phyloP scores from a whole-genome alignment of 306 rosid genomes.

The Ormosia semicastrata region DNA sequence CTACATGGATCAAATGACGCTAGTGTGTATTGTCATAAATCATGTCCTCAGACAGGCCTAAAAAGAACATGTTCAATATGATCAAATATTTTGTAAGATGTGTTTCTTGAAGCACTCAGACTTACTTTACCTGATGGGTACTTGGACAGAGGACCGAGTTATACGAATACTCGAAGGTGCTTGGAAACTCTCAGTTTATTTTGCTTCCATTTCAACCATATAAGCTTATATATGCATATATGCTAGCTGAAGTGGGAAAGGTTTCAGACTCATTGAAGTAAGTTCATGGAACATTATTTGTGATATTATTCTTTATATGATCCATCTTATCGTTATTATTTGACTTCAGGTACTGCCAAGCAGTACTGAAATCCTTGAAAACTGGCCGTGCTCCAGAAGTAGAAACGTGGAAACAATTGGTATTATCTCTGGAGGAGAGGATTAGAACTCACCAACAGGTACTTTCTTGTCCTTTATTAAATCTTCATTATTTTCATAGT shows the following conservation, averaged over 20 bases:
- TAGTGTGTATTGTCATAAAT: too few species aligned
- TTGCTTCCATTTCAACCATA: constrained; percentile 87
- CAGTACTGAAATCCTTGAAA: constrained; percentile 72
- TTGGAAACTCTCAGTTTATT: constrained; percentile 91
- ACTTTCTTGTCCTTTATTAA: background rate
- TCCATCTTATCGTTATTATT: constrained; percentile 20
- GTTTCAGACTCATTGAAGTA: constrained; percentile 90
- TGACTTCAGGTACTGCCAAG: constrained; percentile 79
- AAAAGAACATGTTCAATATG: background rate
- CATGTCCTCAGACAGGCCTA: background rate
- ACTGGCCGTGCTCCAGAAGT: constrained; percentile 86
- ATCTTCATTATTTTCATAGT: constrained; percentile 1
- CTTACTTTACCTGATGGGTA: constrained; percentile 29
- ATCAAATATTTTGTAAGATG: background rate
- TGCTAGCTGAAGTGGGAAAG: constrained; percentile 95
- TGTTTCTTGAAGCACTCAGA: background rate
- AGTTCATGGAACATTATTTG: constrained; percentile 36
- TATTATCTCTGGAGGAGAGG: constrained; percentile 87
- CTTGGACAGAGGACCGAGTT: constrained; percentile 85
- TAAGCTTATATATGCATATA: constrained; percentile 87
- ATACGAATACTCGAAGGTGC: constrained; percentile 88
- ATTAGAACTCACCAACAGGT: constrained; percentile 90
- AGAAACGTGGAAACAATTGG: constrained; percentile 82
- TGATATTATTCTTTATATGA: background rate
- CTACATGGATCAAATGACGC: too few species aligned